Conservation (phyloP, 2,329 filamentous ascomycete genomes). For the Fusarium sp. region DNA sequence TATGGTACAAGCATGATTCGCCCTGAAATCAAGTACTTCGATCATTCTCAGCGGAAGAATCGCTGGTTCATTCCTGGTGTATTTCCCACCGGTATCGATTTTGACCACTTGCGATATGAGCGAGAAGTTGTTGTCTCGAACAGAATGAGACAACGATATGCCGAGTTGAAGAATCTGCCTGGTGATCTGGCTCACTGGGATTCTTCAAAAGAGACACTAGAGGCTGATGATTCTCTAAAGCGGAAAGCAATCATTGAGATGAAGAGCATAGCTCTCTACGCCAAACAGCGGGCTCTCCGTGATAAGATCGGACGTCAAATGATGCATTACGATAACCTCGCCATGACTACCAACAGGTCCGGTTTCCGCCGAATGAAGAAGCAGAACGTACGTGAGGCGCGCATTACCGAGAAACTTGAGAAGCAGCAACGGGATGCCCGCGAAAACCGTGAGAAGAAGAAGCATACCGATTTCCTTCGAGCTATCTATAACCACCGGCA, state of each 20-base stretch:
- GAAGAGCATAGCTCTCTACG: slow-evolving; percentile 88
- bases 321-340: slow-evolving; percentile 94
- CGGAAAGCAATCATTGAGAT: slow-evolving; percentile 93
- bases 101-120: slow-evolving; percentile 87
- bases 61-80: slow-evolving; percentile 87
- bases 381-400: slow-evolving; percentile 92
- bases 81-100: slow-evolving; percentile 88
- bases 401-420: slow-evolving; percentile 98
- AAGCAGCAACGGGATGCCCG: slow-evolving; percentile 98
- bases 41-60: slow-evolving; percentile 81
- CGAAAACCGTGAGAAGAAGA: slow-evolving; percentile 97
- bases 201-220: slow-evolving; percentile 73
- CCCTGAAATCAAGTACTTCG: slow-evolving; percentile 78
- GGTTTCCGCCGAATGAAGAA: slow-evolving; percentile 97
- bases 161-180: slow-evolving; percentile 84
- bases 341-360: slow-evolving; percentile 95
- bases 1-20: slow-evolving; percentile 68
- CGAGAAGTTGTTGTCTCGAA: slow-evolving; percentile 91
- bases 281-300: slow-evolving; percentile 87
- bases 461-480: slow-evolving; percentile 90
- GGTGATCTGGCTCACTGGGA: slow-evolving; percentile 92
- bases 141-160: slow-evolving; percentile 85
- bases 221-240: slow-evolving; percentile 85
- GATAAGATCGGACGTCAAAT: slow-evolving; percentile 91
- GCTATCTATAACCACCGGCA: slow-evolving; percentile 85